Evolutionary conservation across 805 yeast genomes (phyloP).

Genomic region (Alloascoidea hylecoeti): DNA sequence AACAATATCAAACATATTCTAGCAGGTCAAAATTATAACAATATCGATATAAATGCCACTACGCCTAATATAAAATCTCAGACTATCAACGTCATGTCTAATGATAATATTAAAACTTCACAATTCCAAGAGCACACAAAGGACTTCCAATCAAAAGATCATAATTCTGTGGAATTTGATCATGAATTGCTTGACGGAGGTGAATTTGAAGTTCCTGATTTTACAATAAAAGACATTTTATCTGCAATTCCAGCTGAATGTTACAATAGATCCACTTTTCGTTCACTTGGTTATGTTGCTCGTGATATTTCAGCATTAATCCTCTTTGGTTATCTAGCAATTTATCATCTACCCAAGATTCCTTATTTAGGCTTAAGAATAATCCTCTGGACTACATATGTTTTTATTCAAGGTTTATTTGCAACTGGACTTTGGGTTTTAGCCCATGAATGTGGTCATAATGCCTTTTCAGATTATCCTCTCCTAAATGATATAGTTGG

Average conservation of each 20-base stretch:
- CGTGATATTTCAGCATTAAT: slow-evolving; percentile 41
- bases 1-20: too few species aligned
- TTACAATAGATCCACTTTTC: slow-evolving; percentile 43
- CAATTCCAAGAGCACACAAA: too few species aligned
- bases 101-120: too few species aligned
- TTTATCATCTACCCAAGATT: slow-evolving; percentile 36
- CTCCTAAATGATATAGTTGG: slow-evolving; percentile 68
- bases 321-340: slow-evolving; percentile 37
- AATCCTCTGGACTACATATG: slow-evolving; percentile 43
- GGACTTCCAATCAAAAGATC: too few species aligned
- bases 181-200: too few species aligned
- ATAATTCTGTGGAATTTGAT: too few species aligned
- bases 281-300: slow-evolving; percentile 48
- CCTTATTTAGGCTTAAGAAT: slow-evolving; percentile 30
- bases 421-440: slow-evolving; percentile 74
- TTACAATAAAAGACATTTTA: slow-evolving; percentile 59
- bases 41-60: too few species aligned
- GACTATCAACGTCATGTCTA: too few species aligned
- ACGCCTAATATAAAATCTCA: too few species aligned
- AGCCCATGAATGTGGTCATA: slow-evolving; percentile 90
- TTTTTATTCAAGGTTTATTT: slow-evolving; percentile 43
- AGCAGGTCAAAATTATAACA: too few species aligned
- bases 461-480: slow-evolving; percentile 65
- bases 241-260: slow-evolving; percentile 62
- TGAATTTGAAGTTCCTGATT: slow-evolving; percentile 63